Conservation (phyloP, 768 basidiomycete species). For the Kockovaella imperatae region DNA sequence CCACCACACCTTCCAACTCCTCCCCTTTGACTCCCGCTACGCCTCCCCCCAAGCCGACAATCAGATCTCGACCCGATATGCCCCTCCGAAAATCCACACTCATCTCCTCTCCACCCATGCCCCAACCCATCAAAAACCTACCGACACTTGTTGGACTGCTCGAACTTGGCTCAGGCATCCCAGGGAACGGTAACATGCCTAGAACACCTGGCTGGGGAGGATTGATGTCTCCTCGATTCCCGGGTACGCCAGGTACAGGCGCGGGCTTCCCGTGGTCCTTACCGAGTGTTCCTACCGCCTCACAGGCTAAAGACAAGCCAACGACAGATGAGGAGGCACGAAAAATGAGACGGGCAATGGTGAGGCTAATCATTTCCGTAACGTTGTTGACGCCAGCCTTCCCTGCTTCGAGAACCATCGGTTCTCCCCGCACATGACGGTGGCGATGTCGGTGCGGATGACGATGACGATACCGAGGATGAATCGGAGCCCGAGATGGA, state of each 20-base stretch:
- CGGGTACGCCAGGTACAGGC: conserved; percentile 11
- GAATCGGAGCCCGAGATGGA: conserved; percentile 16
- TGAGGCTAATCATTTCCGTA: conserved; percentile 11
- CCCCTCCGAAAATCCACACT: conserved; percentile 29
- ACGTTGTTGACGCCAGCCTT: conserved; percentile 29
- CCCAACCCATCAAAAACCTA: conserved; percentile 43
- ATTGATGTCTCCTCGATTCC: conserved; percentile 7
- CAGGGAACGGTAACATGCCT: conserved; percentile 7
- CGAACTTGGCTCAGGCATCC: conserved; percentile 9
- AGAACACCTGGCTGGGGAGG: conserved; percentile 29
- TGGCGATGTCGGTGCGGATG: conserved; percentile 23
- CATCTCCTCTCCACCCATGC: conserved; percentile 40
- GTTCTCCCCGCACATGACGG: conserved; percentile 27
- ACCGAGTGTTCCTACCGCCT: conserved; percentile 2
- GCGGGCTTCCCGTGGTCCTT: conserved; percentile 25
- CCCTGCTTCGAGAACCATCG: conserved; percentile 42
- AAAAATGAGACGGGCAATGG: conserved; percentile 40
- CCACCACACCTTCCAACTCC: background rate
- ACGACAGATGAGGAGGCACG: conserved; percentile 33
- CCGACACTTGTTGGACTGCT: conserved; percentile 35
- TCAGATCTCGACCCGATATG: conserved; percentile 25
- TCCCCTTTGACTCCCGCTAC: conserved; percentile 1
- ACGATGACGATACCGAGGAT: conserved; percentile 17
- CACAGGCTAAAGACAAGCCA: conserved; percentile 9
- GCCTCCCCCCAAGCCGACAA: conserved; percentile 5